These are phyloP conservation scores for Backusella australiensis DNA, from an alignment of 192 early-diverging fungal genomes.

Conservation along the genomic window DNA sequence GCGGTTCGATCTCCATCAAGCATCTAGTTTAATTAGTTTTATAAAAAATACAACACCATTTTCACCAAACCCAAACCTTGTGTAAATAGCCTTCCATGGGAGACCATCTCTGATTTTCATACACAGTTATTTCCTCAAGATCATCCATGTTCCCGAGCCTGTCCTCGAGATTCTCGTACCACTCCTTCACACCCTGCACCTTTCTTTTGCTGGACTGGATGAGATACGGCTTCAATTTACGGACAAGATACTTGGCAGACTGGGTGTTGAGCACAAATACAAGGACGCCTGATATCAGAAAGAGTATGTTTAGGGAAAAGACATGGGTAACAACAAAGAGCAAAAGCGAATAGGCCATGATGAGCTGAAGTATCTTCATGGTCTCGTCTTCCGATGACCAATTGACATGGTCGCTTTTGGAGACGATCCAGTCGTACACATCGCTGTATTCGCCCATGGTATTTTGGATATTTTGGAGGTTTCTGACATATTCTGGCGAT, in stretches of 20 bases:
- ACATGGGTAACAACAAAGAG: conserved; percentile 40
- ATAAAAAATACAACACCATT: neutral
- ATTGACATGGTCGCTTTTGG: conserved; percentile 41
- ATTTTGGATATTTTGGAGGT: conserved; percentile 76
- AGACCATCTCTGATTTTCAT: conserved; percentile 25
- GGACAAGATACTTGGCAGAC: conserved; percentile 35
- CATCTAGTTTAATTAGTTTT: conserved; percentile 6
- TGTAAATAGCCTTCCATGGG: neutral
- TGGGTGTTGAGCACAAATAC: conserved; percentile 63
- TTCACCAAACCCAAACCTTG: neutral
- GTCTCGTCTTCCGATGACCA: conserved; percentile 48
- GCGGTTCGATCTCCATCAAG: conserved; percentile 22
- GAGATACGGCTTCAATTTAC: conserved; percentile 6
- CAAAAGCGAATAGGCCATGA: conserved; percentile 33
- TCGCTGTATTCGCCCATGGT: conserved; percentile 64
- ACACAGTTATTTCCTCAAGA: conserved; percentile 23
- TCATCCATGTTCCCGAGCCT: neutral
- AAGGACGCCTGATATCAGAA: conserved; percentile 48
- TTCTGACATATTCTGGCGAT: conserved; percentile 62
- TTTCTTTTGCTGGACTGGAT: neutral
- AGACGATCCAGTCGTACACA: conserved; percentile 42
- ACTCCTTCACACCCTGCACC: neutral
- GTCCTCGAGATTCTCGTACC: conserved; percentile 9
- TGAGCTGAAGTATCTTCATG: conserved; percentile 39
- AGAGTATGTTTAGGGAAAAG: conserved; percentile 46